Base-by-base conservation (phyloP, 768 basidiomycete species). In the Mycena maculata region DNA sequence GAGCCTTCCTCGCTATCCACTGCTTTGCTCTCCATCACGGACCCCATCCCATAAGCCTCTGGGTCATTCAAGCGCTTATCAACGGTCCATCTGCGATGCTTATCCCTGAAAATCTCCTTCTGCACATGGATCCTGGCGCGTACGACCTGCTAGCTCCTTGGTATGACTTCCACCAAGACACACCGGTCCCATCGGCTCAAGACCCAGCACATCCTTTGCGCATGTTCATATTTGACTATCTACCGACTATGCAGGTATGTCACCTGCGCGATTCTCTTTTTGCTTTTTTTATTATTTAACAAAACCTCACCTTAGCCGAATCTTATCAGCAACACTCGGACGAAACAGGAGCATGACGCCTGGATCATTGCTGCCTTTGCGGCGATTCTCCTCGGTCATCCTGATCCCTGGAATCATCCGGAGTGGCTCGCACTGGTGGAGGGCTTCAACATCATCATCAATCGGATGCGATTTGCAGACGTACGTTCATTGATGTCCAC, bases 41-140 rank as follows among this genome's bases (percentile, higher is more conserved):
- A 3, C 63, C 62, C 0, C 42, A 36, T 9, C 62, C 62, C 3
- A 47, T 57, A 22, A 64, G 63, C 28, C 56, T 64, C 25, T 64
- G 63, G 63, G 18, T 57, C 12, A 36, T 64, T 1, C 53, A 50
- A 13, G 31, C 44, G n/a, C 33, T 64, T 4, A 30, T 49, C 18
- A 3, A 13, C 5, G 60, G 60, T 7, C 5, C 13, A 18, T 3
- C 53, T 1, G 30, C 53, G 4, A 33, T 63, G 31, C 53, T 63
- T 33, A 49, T 63, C 20, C 62, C 62, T 15, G 10, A 36, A 23
- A 25, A 63, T n/a, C 13, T 41, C 27, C 62, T 63, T 16, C 38
- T 36, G 20, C 38, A 44, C 33, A 33, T 63, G 16, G 62, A 63
- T n/a, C 62, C 62, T 10, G 45, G 15, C 27, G 62, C 38, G 2